phyloP scores from a whole-genome alignment of 2,329 filamentous ascomycete genomes.

The Delphinella strobiligena region DNA sequence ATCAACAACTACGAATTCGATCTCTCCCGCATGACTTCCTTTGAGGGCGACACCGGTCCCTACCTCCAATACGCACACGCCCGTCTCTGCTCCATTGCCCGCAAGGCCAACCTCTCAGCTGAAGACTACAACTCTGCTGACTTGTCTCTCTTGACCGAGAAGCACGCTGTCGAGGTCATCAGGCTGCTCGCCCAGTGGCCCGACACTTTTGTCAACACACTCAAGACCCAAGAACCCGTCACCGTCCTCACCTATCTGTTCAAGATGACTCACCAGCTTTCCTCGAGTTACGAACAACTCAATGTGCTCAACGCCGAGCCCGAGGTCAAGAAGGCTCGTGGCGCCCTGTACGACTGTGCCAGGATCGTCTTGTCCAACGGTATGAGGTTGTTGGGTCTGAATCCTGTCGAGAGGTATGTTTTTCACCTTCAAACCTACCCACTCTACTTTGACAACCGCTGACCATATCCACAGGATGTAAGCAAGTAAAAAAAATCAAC shows the following conservation, averaged over 20 bases:
- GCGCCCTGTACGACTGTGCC: conserved; percentile 67
- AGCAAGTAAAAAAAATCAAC: too few species aligned
- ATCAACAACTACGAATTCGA: conserved; percentile 62
- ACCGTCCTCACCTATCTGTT: conserved; percentile 63
- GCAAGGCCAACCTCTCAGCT: conserved; percentile 41
- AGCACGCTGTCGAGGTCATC: conserved; percentile 60
- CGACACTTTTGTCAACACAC: conserved; percentile 70
- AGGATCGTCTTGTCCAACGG: conserved; percentile 69
- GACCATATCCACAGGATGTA: too few species aligned
- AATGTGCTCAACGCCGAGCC: conserved; percentile 70
- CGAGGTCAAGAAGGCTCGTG: conserved; percentile 57
- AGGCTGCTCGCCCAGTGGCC: conserved; percentile 74
- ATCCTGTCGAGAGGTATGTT: conserved; percentile 49
- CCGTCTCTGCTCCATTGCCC: conserved; percentile 49
- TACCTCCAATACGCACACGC: conserved; percentile 78
- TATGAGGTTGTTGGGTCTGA: conserved; percentile 69
- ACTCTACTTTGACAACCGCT: too few species aligned
- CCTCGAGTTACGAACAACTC: conserved; percentile 64
- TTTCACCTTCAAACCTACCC: too few species aligned
- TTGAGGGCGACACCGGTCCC: conserved; percentile 75
- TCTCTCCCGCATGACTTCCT: conserved; percentile 70
- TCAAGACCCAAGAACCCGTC: conserved; percentile 69
- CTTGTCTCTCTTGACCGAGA: conserved; percentile 55
- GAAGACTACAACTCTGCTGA: conserved; percentile 50
- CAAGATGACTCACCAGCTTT: conserved; percentile 73